Base-by-base conservation (phyloP, 441 rosid genomes). In the Omphalea diandra region DNA sequence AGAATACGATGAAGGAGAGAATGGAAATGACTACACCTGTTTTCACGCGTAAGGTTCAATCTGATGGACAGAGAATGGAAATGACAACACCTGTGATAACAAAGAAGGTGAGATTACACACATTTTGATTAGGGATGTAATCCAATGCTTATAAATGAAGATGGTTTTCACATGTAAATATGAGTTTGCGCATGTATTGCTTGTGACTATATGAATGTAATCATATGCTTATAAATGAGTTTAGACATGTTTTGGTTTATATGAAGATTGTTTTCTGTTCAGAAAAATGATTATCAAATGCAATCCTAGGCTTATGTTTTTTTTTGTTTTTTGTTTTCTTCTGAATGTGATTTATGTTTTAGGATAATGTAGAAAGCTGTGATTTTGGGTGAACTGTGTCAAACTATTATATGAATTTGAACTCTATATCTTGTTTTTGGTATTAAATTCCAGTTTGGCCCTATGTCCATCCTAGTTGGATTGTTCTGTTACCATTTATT, bases 21-120 rank as follows among this genome's bases (percentile, higher is more conserved):
- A 89, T 88, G 97, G 93, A 91, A 77, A 94, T 94, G 98, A 91
- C 93, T 1, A 94, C 96, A 3, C 97, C 96, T 63, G 97, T 94
- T 67, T 60, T 87, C 69, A 89, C 94, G 3, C 84, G 88, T 41
- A 86, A 84, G 80, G 68, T 75, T 72, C 77, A 79, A 18, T 74
- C 91, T 70, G 84, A 65, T 77, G 98, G 97, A 41, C 83, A 89
- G 73, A 87, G 74, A 73, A 94, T 90, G 97, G 93, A 90, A 67
- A 91, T 94, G 97, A 91, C 97, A 9, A 86, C 94, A 57, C 97
- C 97, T 31, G 97, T 94, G 32, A 86, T 88, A 67, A 85, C 94
- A 38, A 94, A 75, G 78, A 85, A 81, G 95, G 98, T 87, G 69
- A 77, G 60, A n/a, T n/a, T n/a, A n/a, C n/a, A n/a, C n/a, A n/a